phyloP scores from a whole-genome alignment of 768 basidiomycete species.

The Suillus paluster region DNA sequence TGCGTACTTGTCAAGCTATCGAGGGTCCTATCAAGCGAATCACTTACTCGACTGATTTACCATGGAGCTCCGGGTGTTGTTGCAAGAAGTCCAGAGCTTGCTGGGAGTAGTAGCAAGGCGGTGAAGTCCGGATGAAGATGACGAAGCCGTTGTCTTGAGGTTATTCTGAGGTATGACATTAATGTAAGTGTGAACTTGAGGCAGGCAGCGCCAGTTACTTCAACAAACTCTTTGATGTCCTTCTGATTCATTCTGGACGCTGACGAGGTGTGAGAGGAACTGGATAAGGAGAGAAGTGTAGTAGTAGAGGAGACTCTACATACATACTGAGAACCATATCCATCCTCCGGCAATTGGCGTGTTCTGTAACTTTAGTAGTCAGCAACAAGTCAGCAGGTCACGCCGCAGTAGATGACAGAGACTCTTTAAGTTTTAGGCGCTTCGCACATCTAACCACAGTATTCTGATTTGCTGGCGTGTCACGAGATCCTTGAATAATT shows the following conservation, averaged over 20 bases:
- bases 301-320: too few relatives aligned
- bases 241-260: neutral
- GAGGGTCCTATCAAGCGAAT: neutral
- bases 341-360: neutral
- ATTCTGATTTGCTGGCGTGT: neutral
- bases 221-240: conserved; percentile 1
- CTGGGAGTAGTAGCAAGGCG: neutral
- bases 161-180: neutral
- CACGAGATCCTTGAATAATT: neutral
- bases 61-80: neutral
- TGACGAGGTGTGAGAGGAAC: neutral
- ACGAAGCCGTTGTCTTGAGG: conserved; percentile 4
- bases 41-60: conserved; percentile 7
- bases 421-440: too few relatives aligned
- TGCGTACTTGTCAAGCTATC: neutral
- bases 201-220: neutral
- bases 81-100: conserved; percentile 2
- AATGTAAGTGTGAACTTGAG: neutral
- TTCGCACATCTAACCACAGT: conserved; percentile 1
- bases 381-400: neutral
- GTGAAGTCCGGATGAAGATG: conserved; percentile 2
- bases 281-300: conserved; percentile 5
- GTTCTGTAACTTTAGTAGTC: neutral
- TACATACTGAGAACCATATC: conserved; percentile 14
- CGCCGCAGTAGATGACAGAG: too few relatives aligned